Evolutionary conservation across 2,329 filamentous ascomycete genomes (phyloP).

Genomic region (Celoporthe dispersa): DNA sequence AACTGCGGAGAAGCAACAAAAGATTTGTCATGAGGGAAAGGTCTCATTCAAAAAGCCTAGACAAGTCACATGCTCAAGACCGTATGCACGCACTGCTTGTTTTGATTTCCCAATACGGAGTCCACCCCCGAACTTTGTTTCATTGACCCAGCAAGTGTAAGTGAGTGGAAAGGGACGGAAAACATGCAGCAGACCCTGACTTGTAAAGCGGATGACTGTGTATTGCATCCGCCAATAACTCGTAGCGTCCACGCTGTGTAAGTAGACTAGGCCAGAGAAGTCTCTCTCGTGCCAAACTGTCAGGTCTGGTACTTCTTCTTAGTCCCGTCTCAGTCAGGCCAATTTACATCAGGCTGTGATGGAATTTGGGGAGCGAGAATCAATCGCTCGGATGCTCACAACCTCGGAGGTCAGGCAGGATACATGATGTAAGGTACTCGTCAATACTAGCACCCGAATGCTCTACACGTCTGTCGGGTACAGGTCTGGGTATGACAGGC

Average conservation of each 20-base stretch:
- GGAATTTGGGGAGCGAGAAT: neutral
- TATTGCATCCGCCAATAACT: neutral
- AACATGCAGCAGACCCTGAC: neutral
- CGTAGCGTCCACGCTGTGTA: no score
- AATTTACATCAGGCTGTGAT: neutral
- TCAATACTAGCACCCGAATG: neutral
- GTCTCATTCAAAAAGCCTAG: neutral
- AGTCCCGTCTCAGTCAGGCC: neutral
- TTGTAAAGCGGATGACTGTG: neutral
- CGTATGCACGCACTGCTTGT: neutral
- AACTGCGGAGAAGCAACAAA: no score
- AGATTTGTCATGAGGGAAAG: neutral
- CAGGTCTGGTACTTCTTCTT: neutral
- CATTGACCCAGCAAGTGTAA: neutral
- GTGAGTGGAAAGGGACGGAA: neutral
- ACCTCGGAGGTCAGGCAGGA: neutral
- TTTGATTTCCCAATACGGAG: neutral
- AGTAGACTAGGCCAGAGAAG: neutral
- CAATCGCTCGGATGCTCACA: neutral
- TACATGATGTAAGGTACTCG: neutral
- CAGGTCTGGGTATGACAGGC: neutral
- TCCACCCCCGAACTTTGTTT: neutral
- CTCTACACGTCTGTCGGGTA: neutral
- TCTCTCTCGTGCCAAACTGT: neutral
- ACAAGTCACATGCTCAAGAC: neutral